phyloP scores from a whole-genome alignment of 1,284 basidiomycete genomes.

The Irpex lacteus region DNA sequence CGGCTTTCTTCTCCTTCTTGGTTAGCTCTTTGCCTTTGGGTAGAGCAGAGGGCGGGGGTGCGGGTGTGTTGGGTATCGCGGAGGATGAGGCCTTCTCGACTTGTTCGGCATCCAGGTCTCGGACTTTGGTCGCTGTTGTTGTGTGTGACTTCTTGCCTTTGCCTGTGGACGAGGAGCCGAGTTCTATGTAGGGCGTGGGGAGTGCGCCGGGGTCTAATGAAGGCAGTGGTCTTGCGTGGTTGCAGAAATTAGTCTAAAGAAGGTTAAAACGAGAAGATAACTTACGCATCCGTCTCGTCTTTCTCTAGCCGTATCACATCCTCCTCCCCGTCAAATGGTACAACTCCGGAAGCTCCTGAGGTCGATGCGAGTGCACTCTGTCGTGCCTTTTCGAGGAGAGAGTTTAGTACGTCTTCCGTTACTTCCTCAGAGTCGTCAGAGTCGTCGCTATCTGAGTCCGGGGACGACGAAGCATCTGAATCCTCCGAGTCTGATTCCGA shows the following conservation, averaged over 20 bases:
- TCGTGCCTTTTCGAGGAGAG: slow-evolving; percentile 58
- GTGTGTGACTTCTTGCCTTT: slow-evolving; percentile 23
- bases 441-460: slow-evolving; percentile 30
- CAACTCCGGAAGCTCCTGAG: neutral
- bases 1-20: slow-evolving; percentile 68
- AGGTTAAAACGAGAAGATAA: slow-evolving; percentile 24
- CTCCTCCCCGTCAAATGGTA: slow-evolving; percentile 23
- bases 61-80: slow-evolving; percentile 47
- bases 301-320: slow-evolving; percentile 33
- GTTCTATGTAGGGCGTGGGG: slow-evolving; percentile 59
- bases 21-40: slow-evolving; percentile 61
- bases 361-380: slow-evolving; percentile 12
- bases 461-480: neutral
- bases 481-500: slow-evolving; percentile 30
- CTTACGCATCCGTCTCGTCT: slow-evolving; percentile 19
- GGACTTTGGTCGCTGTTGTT: slow-evolving; percentile 39
- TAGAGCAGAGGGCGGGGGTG: slow-evolving; percentile 54
- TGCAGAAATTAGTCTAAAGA: slow-evolving; percentile 6
- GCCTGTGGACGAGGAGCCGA: slow-evolving; percentile 29
- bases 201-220: slow-evolving; percentile 60
- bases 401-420: slow-evolving; percentile 60
- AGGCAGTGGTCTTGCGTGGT: slow-evolving; percentile 54
- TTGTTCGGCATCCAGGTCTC: slow-evolving; percentile 59
- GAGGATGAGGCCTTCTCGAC: slow-evolving; percentile 47
- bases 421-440: slow-evolving; percentile 34